Percentiles rank a stretch among this genome's conserved stretches.
Evolutionary conservation across 208 protist genomes (phyloP).

Genomic region (Leishmania martiniquensis): DNA sequence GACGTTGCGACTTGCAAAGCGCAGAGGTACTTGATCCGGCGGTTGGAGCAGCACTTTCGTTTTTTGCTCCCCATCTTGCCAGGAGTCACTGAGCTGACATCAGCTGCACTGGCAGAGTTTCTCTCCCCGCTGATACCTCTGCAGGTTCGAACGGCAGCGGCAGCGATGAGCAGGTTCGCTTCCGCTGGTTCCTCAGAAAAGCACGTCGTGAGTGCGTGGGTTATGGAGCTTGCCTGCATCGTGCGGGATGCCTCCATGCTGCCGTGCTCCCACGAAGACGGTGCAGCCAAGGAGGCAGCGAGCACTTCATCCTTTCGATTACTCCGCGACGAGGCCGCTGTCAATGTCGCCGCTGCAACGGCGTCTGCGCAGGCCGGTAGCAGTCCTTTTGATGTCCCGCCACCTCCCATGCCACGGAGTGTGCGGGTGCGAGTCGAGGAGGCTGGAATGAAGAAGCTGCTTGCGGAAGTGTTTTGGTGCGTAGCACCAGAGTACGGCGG

Average conservation of each 20-base stretch:
- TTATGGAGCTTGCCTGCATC: conserved; percentile 47
- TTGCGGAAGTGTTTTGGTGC: conserved; percentile 79
- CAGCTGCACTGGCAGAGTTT: conserved; percentile 41
- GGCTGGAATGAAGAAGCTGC: conserved; percentile 37
- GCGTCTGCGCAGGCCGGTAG: neutral
- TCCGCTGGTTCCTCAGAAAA: neutral
- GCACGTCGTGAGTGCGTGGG: conserved; percentile 26
- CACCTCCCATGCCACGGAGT: conserved; percentile 52
- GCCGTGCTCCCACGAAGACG: neutral
- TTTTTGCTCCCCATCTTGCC: conserved; percentile 76
- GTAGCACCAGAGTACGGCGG: conserved; percentile 55
- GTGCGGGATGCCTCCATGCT: conserved; percentile 33
- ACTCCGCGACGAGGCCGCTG: neutral
- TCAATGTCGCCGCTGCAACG: neutral
- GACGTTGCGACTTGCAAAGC: conserved; percentile 23
- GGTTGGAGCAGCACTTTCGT: conserved; percentile 50
- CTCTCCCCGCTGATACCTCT: conserved; percentile 22
- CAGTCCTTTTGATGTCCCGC: conserved; percentile 40
- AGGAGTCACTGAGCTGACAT: conserved; percentile 39
- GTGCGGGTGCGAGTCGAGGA: conserved; percentile 54
- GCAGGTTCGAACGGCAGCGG: conserved; percentile 18
- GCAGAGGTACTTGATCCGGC: conserved; percentile 44
- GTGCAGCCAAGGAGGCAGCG: neutral
- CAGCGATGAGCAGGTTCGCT: neutral
- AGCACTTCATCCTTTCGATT: neutral